These are phyloP conservation scores for Calonectria pseudoreteaudii DNA, from an alignment of 2,329 filamentous ascomycete genomes.

Conservation along the genomic window DNA sequence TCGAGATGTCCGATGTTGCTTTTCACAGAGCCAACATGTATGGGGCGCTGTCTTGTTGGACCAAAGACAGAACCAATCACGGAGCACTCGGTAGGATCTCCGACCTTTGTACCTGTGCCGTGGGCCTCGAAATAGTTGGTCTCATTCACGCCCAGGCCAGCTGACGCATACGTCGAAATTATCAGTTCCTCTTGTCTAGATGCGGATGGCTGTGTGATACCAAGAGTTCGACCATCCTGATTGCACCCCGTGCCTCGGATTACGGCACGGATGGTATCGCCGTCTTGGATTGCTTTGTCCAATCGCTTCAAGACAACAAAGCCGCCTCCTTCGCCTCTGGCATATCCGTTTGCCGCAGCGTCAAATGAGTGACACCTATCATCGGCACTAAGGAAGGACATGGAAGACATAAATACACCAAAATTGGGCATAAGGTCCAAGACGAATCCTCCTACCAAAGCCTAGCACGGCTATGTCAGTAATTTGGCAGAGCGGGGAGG, in stretches of 20 bases:
- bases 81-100: constrained; percentile 10
- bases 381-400: constrained; percentile 49
- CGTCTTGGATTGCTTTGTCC: constrained; percentile 43
- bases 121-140: constrained; percentile 50
- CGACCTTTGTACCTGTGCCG: constrained; percentile 11
- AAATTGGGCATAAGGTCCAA: constrained; percentile 1
- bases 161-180: constrained; percentile 40
- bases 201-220: constrained; percentile 48
- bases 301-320: constrained; percentile 64
- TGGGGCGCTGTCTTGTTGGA: neutral
- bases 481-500: neutral
- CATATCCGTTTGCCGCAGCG: constrained; percentile 46
- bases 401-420: constrained; percentile 3
- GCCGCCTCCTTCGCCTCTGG: constrained; percentile 40
- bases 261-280: too few species aligned
- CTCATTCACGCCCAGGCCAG: constrained; percentile 37
- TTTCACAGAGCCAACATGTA: constrained; percentile 29
- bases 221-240: constrained; percentile 55
- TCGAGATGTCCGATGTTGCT: constrained; percentile 32
- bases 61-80: constrained; percentile 10
- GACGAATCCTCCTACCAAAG: neutral
- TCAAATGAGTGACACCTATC: constrained; percentile 48
- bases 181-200: constrained; percentile 40
- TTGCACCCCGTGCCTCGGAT: constrained; percentile 25
- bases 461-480: neutral